Conservation (phyloP, 805 yeast genomes). For the Ogataea nonfermentans region DNA sequence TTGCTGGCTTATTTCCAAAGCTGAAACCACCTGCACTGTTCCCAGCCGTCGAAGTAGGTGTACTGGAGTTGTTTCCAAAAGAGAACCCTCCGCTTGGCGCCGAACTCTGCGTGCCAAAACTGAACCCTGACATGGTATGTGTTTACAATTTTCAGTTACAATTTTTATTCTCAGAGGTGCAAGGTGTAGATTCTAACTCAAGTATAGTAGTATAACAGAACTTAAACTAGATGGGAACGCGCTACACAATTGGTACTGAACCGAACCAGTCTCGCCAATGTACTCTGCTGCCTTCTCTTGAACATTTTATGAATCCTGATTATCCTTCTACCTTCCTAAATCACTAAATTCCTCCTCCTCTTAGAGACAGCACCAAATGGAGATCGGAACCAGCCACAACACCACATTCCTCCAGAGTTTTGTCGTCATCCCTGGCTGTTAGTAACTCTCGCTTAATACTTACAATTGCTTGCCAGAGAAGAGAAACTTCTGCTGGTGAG, state of each 20-base stretch:
- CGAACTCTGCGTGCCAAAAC: constrained; percentile 16
- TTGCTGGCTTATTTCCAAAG: constrained; percentile 14
- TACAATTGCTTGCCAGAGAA: constrained; percentile 88
- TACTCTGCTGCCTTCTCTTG: no score
- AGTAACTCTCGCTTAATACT: constrained; percentile 30
- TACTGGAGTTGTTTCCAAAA: constrained; percentile 7
- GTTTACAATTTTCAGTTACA: constrained; percentile 10
- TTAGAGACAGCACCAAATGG: constrained; percentile 85
- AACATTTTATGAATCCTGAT: no score
- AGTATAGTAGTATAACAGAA: background rate
- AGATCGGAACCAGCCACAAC: constrained; percentile 81
- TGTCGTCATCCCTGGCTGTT: constrained; percentile 60
- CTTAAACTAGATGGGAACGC: no score
- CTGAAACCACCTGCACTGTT: constrained; percentile 10
- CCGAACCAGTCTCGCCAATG: no score
- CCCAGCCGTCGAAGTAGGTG: background rate
- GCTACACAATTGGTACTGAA: no score
- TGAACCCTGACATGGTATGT: constrained; percentile 16
- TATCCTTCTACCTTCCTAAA: no score
- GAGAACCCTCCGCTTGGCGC: constrained; percentile 14
- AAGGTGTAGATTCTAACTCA: constrained; percentile 3
- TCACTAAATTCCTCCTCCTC: constrained; percentile 62
- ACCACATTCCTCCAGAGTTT: constrained; percentile 69
- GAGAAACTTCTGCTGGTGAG: constrained; percentile 89
- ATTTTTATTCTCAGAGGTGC: constrained; percentile 7